phyloP scores from a whole-genome alignment of 2,329 filamentous ascomycete species.

The Aspergillus fumigatiaffinis region DNA sequence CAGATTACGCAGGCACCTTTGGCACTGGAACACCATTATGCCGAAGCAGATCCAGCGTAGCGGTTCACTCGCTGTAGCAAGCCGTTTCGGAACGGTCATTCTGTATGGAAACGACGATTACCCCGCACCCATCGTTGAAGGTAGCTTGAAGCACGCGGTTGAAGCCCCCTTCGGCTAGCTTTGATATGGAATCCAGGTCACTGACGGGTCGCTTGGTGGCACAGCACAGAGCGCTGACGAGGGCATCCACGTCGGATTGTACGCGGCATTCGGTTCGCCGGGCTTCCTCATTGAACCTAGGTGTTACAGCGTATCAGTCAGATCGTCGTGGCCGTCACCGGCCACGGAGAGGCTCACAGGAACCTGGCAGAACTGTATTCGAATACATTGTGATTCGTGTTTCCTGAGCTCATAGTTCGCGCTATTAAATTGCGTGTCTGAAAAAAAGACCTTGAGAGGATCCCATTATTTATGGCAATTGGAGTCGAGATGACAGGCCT shows the following conservation, averaged over 20 bases:
- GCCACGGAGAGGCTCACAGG: background rate
- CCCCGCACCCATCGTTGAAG: background rate
- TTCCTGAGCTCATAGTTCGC: background rate
- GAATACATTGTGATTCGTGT: background rate
- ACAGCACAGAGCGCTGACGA: background rate
- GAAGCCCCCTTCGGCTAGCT: background rate
- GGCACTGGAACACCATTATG: conserved; percentile 34
- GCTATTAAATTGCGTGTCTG: no score
- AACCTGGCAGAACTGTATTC: background rate
- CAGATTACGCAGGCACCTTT: conserved; percentile 32
- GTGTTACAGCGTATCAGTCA: background rate
- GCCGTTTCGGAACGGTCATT: background rate
- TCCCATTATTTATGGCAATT: no score
- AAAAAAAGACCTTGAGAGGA: no score
- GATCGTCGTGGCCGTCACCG: background rate
- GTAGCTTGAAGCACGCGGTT: background rate
- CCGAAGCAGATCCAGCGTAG: background rate
- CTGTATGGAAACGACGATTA: background rate
- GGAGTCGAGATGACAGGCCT: no score
- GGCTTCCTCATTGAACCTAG: no score
- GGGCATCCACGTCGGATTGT: background rate
- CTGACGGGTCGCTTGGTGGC: background rate
- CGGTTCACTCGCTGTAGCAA: background rate
- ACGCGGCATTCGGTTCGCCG: background rate
- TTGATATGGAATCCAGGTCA: background rate